These are phyloP conservation scores for Parmelia sp. DNA, from an alignment of 495 filamentous ascomycete genomes.

Conservation along the genomic window DNA sequence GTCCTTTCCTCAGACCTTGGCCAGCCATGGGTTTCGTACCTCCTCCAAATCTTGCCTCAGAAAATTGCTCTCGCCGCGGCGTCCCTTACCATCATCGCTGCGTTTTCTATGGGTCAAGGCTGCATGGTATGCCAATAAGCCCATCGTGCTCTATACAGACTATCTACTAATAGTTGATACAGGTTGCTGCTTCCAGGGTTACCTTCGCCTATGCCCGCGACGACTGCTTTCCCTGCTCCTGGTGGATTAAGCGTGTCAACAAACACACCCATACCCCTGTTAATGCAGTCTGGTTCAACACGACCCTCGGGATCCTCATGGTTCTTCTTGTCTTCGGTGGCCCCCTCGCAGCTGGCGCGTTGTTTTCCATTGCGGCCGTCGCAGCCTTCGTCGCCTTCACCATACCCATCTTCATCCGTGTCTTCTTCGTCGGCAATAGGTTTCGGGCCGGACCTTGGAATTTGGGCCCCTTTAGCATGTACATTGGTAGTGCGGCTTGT, in stretches of 20 bases:
- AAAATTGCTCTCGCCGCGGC: constrained; percentile 62
- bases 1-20: constrained; percentile 60
- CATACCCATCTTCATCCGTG: constrained; percentile 66
- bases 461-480: constrained; percentile 55
- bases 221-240: constrained; percentile 65
- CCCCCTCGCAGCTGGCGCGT: constrained; percentile 57
- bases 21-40: constrained; percentile 71
- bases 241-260: constrained; percentile 62
- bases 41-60: constrained; percentile 62
- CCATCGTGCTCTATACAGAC: not conserved
- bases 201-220: constrained; percentile 78
- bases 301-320: constrained; percentile 55
- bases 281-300: constrained; percentile 73
- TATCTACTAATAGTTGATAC: not conserved
- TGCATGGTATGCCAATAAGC: constrained; percentile 52
- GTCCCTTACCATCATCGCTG: constrained; percentile 64
- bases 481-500: constrained; percentile 56
- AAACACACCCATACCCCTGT: constrained; percentile 61
- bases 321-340: constrained; percentile 67
- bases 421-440: constrained; percentile 64
- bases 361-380: constrained; percentile 73
- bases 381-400: constrained; percentile 70
- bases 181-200: constrained; percentile 64
- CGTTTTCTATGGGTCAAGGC: constrained; percentile 76
- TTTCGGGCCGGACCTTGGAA: constrained; percentile 73